Conservation (phyloP, 805 yeast genomes). For the Saccharomyces mikatae region DNA sequence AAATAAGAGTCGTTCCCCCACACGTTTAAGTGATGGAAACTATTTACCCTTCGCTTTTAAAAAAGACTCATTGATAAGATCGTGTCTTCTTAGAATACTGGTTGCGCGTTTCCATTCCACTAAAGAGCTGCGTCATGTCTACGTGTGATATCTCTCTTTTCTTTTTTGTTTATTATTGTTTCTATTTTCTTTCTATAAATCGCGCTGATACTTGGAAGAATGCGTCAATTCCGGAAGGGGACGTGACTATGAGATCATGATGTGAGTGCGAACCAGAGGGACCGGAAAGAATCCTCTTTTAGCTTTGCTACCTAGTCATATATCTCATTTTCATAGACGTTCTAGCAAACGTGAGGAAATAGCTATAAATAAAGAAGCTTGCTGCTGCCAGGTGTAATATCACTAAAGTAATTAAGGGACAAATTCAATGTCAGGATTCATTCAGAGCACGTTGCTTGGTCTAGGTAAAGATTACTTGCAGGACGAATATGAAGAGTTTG, state of each 20-base stretch:
- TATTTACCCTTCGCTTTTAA: background rate
- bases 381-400: background rate
- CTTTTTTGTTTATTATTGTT: background rate
- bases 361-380: background rate
- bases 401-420: background rate
- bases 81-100: background rate
- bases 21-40: background rate
- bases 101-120: background rate
- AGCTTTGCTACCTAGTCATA: background rate
- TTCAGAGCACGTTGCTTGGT: slow-evolving; percentile 5
- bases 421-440: slow-evolving; percentile 8
- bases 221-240: background rate
- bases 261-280: background rate
- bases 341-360: background rate
- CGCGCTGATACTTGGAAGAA: background rate
- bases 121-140: background rate
- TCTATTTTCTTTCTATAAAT: background rate
- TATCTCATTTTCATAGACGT: background rate
- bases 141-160: background rate
- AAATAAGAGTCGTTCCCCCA: no score
- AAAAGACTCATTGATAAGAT: background rate
- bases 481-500: slow-evolving; percentile 19
- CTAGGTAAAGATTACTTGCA: slow-evolving; percentile 13
- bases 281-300: background rate
- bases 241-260: background rate